Conservation (phyloP, 495 filamentous ascomycete genomes). For the Daldinia childiae region DNA sequence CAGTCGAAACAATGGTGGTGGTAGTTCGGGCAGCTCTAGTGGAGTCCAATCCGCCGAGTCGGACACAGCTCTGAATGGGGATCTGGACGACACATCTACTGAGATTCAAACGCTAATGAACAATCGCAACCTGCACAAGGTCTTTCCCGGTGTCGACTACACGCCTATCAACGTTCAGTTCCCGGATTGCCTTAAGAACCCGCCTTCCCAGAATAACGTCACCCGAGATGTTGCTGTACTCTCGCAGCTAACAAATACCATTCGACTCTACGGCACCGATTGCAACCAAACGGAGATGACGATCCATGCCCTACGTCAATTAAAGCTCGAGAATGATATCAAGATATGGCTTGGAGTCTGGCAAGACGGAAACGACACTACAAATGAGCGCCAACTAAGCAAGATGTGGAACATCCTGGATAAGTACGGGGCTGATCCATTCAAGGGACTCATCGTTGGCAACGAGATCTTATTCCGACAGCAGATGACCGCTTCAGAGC, state of each 20-base stretch:
- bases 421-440: slow-evolving; percentile 68
- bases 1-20: slow-evolving; percentile 34
- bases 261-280: slow-evolving; percentile 95
- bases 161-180: slow-evolving; percentile 92
- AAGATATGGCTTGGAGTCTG: slow-evolving; percentile 97
- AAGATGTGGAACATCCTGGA: slow-evolving; percentile 86
- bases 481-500: slow-evolving; percentile 69
- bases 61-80: slow-evolving; percentile 67
- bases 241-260: slow-evolving; percentile 86
- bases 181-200: slow-evolving; percentile 80
- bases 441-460: slow-evolving; percentile 89
- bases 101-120: slow-evolving; percentile 86
- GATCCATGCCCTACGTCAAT: slow-evolving; percentile 78
- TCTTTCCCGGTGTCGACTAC: slow-evolving; percentile 97
- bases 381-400: slow-evolving; percentile 79
- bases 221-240: slow-evolving; percentile 92
- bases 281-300: slow-evolving; percentile 99
- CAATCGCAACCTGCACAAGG: slow-evolving; percentile 84
- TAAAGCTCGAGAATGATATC: slow-evolving; percentile 75
- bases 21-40: slow-evolving; percentile 13
- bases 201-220: slow-evolving; percentile 91
- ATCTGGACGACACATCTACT: slow-evolving; percentile 74
- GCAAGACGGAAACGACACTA: slow-evolving; percentile 85
- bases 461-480: slow-evolving; percentile 93
- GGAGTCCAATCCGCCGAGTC: slow-evolving; percentile 47